Evolutionary conservation across 2,329 filamentous ascomycete species (phyloP).

Genomic region (Alternaria dauci): DNA sequence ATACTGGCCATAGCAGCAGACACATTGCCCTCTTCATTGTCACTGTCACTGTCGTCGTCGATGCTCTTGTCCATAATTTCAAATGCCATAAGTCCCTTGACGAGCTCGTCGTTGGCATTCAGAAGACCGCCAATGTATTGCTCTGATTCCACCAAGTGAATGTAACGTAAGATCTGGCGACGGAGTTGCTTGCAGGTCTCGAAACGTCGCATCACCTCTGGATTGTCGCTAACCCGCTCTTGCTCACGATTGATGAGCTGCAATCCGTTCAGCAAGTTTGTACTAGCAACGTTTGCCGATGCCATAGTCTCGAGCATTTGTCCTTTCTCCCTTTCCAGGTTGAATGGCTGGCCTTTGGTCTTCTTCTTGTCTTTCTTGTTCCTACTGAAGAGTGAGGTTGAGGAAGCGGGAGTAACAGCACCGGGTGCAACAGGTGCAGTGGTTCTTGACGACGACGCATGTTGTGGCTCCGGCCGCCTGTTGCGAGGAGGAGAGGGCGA

Average conservation of each 20-base stretch:
- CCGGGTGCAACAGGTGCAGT: constrained; percentile 41
- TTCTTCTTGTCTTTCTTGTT: constrained; percentile 64
- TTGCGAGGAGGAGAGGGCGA: constrained; percentile 42
- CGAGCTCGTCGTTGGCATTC: constrained; percentile 95
- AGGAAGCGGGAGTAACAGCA: constrained; percentile 50
- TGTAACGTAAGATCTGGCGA: constrained; percentile 86
- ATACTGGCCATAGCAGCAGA: constrained; percentile 55
- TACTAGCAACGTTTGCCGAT: constrained; percentile 87
- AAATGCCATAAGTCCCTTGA: constrained; percentile 90
- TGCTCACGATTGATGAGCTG: constrained; percentile 90
- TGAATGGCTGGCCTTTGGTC: constrained; percentile 72
- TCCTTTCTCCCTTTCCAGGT: constrained; percentile 85
- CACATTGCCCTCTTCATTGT: constrained; percentile 52
- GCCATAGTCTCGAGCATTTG: constrained; percentile 89
- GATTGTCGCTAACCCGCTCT: constrained; percentile 86
- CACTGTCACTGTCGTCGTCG: constrained; percentile 73
- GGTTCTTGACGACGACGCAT: constrained; percentile 40
- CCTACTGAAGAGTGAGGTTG: constrained; percentile 62
- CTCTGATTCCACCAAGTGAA: constrained; percentile 87
- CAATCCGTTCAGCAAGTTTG: constrained; percentile 85
- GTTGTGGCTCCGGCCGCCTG: constrained; percentile 36
- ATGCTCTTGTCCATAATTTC: constrained; percentile 91
- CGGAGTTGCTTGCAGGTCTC: constrained; percentile 87
- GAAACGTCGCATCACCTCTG: constrained; percentile 76
- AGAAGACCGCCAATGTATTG: constrained; percentile 91